phyloP scores from a whole-genome alignment of 176 grass and related monocot genomes.

The Pharus latifolius region DNA sequence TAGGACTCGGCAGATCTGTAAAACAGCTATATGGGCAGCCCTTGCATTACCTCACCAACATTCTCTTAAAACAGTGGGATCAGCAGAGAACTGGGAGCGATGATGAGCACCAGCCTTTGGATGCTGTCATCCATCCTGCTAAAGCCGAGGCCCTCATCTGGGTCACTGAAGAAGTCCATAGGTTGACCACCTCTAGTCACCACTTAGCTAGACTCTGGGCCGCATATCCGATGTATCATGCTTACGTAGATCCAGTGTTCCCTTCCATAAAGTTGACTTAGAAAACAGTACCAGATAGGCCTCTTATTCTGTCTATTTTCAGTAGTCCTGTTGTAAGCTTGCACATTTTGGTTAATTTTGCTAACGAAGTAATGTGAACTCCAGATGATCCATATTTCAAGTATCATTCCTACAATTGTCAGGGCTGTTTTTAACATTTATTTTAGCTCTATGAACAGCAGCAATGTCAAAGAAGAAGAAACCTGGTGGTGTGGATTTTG shows the following conservation, averaged over 20 bases:
- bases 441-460: constrained; percentile 49
- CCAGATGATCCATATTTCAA: background rate
- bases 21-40: constrained; percentile 70
- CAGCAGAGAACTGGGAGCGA: constrained; percentile 42
- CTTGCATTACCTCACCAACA: constrained; percentile 82
- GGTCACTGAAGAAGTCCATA: constrained; percentile 70
- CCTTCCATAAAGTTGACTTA: constrained; percentile 21
- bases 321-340: background rate
- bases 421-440: constrained; percentile 15
- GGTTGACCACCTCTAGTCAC: constrained; percentile 39
- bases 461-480: constrained; percentile 62
- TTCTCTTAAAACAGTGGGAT: constrained; percentile 69
- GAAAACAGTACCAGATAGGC: background rate
- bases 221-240: constrained; percentile 60
- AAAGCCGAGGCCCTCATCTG: constrained; percentile 79
- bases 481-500: constrained; percentile 53
- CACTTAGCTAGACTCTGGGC: constrained; percentile 57
- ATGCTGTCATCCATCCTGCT: constrained; percentile 57
- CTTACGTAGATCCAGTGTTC: constrained; percentile 59
- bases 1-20: constrained; percentile 58
- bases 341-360: background rate
- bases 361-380: background rate
- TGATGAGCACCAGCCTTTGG: constrained; percentile 35
- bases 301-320: background rate
- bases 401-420: background rate